phyloP scores from a whole-genome alignment of 768 basidiomycete species.

The Pulveroboletus ravenelii region DNA sequence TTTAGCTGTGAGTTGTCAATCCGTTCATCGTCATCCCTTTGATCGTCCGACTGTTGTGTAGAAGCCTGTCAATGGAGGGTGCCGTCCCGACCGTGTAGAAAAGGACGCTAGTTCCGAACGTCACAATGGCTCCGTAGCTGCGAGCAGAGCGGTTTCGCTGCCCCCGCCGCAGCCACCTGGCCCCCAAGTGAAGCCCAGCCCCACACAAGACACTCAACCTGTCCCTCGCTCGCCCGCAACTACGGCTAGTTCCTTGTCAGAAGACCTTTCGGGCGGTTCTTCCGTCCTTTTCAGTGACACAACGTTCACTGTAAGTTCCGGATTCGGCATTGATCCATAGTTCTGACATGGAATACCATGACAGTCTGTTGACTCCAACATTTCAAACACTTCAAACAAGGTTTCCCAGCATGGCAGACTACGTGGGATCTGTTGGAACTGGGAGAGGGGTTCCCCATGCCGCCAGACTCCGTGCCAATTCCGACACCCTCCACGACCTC shows the following conservation, averaged over 20 bases:
- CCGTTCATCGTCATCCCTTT: neutral
- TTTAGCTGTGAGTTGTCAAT: conserved; percentile 2
- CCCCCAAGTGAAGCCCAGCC: conserved; percentile 11
- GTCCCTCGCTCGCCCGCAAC: conserved; percentile 14
- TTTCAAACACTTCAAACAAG: conserved; percentile 9
- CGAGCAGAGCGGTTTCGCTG: neutral
- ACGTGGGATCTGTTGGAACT: neutral
- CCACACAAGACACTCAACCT: neutral
- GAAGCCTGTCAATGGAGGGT: neutral
- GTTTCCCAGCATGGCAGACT: neutral
- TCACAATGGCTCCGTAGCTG: neutral
- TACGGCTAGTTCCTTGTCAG: conserved; percentile 12
- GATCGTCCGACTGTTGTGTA: neutral
- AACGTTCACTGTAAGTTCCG: conserved; percentile 15
- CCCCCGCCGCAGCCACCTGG: conserved; percentile 1
- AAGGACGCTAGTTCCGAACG: neutral
- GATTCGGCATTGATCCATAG: neutral
- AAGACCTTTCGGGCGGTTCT: conserved; percentile 14
- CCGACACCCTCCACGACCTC: conserved; percentile 5
- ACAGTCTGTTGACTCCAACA: conserved; percentile 19
- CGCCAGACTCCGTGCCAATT: neutral
- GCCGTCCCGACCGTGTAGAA: neutral
- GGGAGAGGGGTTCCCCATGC: neutral
- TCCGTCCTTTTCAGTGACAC: conserved; percentile 14
- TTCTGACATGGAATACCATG: neutral